phyloP scores from a whole-genome alignment of 2,329 filamentous ascomycete genomes.

The Aspergillus sp. region DNA sequence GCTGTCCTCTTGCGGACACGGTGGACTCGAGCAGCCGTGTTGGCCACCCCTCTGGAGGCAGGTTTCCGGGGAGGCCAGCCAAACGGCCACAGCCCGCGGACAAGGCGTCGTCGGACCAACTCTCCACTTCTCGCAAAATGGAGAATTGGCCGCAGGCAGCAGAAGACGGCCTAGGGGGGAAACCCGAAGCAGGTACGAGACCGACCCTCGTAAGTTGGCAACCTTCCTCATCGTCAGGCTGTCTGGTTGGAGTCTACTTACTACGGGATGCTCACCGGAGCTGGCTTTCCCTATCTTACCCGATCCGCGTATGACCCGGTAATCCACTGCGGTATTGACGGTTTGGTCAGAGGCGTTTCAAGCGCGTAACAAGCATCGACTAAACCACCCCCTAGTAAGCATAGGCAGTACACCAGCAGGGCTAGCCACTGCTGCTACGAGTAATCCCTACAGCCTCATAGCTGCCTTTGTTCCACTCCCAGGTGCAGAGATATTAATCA shows the following conservation, averaged over 20 bases:
- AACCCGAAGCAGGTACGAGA: neutral
- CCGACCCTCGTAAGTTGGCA: neutral
- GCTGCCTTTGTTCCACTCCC: neutral
- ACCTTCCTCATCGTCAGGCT: neutral
- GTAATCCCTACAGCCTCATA: slow-evolving; percentile 11
- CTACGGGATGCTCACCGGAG: slow-evolving; percentile 14
- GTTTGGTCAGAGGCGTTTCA: slow-evolving; percentile 15
- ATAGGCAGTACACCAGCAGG: neutral
- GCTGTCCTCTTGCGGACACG: slow-evolving; percentile 2
- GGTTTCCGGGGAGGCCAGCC: neutral
- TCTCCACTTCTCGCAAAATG: neutral
- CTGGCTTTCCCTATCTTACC: slow-evolving; percentile 26
- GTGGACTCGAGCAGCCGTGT: neutral
- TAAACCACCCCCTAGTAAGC: neutral
- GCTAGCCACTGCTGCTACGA: slow-evolving; percentile 1
- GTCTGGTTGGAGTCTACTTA: too few relatives aligned
- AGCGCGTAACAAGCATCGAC: slow-evolving; percentile 16
- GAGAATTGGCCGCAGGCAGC: neutral
- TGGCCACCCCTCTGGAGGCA: neutral
- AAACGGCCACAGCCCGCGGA: neutral
- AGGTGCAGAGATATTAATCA: slow-evolving; percentile 9
- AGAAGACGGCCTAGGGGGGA: neutral
- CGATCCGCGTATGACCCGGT: slow-evolving; percentile 22
- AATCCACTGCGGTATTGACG: slow-evolving; percentile 6
- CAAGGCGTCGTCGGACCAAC: neutral